Conservation (phyloP, 2,329 filamentous ascomycete genomes). For the Neopestalotiopsis sp. region DNA sequence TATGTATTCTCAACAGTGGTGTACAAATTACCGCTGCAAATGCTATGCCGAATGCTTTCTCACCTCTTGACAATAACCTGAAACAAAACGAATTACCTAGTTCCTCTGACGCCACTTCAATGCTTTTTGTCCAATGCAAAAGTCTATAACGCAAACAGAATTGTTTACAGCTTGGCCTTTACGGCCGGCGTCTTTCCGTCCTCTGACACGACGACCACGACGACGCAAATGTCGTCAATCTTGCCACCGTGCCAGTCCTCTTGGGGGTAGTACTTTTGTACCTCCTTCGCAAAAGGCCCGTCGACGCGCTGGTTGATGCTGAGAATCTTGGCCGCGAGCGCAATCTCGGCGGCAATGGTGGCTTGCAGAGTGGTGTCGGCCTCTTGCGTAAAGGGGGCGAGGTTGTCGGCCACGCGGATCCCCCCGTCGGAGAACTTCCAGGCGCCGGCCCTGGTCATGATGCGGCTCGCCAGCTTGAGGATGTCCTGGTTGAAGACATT, state of each 20-base stretch:
- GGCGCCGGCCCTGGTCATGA: constrained; percentile 76
- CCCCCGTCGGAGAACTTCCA: constrained; percentile 72
- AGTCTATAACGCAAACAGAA: neutral
- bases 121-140: neutral
- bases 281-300: constrained; percentile 93
- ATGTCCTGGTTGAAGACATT: constrained; percentile 93
- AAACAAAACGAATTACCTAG: neutral
- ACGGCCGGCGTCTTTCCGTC: constrained; percentile 41
- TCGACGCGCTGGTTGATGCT: constrained; percentile 82
- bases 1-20: constrained; percentile 11
- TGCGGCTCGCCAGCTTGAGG: constrained; percentile 75
- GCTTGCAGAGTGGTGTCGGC: constrained; percentile 68
- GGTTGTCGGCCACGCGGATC: constrained; percentile 65
- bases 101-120: neutral
- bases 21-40: constrained; percentile 9
- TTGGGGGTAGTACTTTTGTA: constrained; percentile 83
- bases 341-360: constrained; percentile 78
- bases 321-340: constrained; percentile 81
- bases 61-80: neutral
- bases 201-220: constrained; percentile 79
- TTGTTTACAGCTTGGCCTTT: constrained; percentile 31
- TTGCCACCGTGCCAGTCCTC: constrained; percentile 93
- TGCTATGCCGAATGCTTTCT: constrained; percentile 4
- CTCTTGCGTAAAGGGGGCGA: constrained; percentile 56
- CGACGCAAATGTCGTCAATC: constrained; percentile 90